Evolutionary conservation across 495 filamentous ascomycete genomes (phyloP).

Genomic region (Ascodesmis nigricans): DNA sequence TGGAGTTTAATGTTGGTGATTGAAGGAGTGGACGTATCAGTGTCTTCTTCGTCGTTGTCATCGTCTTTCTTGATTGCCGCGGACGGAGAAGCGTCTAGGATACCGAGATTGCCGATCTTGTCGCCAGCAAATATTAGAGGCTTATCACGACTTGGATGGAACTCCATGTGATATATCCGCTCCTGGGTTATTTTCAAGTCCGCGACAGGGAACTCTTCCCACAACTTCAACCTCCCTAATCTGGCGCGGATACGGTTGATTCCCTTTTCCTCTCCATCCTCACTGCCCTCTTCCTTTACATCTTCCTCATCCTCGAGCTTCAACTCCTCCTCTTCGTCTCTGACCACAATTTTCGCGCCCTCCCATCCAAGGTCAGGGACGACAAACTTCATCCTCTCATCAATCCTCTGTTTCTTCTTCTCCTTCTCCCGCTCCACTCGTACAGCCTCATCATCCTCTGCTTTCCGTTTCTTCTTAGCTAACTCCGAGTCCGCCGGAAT

Average conservation of each 20-base stretch:
- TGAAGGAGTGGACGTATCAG: constrained; percentile 30
- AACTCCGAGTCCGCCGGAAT: constrained; percentile 47
- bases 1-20: constrained; percentile 78
- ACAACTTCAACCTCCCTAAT: constrained; percentile 60
- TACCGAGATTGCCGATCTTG: constrained; percentile 67
- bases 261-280: no score
- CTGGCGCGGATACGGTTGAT: constrained; percentile 55
- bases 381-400: constrained; percentile 46
- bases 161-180: constrained; percentile 46
- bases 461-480: constrained; percentile 62
- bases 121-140: constrained; percentile 87
- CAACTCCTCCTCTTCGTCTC: constrained; percentile 67
- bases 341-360: no score
- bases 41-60: background rate
- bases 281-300: no score
- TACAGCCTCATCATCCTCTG: constrained; percentile 45
- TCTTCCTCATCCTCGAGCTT: constrained; percentile 56
- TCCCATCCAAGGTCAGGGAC: constrained; percentile 49
- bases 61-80: background rate
- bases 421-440: constrained; percentile 37
- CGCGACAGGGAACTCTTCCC: constrained; percentile 56
- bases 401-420: constrained; percentile 46
- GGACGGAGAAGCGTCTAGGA: constrained; percentile 50
- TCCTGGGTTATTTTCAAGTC: constrained; percentile 88
- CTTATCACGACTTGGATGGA: constrained; percentile 71